Evolutionary conservation across 163 green algal genomes (phyloP).

Genomic region (Chloroidium sp.): DNA sequence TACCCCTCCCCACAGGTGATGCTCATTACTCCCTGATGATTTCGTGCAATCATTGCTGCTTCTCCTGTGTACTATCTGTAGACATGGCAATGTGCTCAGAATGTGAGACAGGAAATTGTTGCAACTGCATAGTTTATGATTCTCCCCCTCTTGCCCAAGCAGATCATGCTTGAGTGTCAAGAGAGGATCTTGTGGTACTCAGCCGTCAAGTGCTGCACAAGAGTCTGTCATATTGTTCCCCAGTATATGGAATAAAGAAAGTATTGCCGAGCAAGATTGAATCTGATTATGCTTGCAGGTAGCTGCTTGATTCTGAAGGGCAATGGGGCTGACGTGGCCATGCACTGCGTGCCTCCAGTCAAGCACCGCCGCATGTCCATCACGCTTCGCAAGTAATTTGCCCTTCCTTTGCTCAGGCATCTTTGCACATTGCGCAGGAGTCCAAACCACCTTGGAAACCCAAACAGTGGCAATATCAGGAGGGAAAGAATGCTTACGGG

Average conservation of each 20-base stretch:
- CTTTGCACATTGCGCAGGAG: too few relatives aligned
- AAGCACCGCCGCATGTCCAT: conserved; percentile 37
- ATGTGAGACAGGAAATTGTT: too few relatives aligned
- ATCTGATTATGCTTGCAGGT: conserved; percentile 7
- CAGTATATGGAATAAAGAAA: not conserved
- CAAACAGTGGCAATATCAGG: too few relatives aligned
- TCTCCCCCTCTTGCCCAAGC: not conserved
- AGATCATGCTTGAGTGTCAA: not conserved
- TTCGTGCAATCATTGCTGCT: too few relatives aligned
- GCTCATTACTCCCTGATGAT: not conserved
- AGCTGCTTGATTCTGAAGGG: conserved; percentile 46
- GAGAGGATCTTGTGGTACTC: not conserved
- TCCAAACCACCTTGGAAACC: too few relatives aligned
- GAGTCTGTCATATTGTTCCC: not conserved
- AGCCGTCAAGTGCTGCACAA: not conserved
- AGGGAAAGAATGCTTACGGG: too few relatives aligned
- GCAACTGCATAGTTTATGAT: too few relatives aligned
- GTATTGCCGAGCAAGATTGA: not conserved
- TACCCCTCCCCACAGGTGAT: conserved; percentile 31
- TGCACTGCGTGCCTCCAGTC: conserved; percentile 49
- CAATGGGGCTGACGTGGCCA: conserved; percentile 38
- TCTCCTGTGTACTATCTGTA: too few relatives aligned
- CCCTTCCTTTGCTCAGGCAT: too few relatives aligned
- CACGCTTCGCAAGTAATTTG: conserved; percentile 27
- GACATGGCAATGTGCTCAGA: too few relatives aligned